Evolutionary conservation across 441 rosid species (phyloP).

Genomic region (Populus hybrid): DNA sequence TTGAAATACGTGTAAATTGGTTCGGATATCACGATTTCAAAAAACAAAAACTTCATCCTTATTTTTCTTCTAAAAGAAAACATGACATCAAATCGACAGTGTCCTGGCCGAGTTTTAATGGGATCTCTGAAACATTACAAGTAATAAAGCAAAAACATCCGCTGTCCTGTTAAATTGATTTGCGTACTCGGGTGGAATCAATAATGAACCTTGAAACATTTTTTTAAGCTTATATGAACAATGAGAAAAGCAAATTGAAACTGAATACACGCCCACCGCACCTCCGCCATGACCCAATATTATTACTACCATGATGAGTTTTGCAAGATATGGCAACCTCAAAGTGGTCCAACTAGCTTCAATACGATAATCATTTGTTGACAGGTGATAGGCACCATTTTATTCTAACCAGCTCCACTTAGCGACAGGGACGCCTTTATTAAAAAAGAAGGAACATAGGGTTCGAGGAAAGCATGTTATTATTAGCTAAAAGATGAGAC

Average conservation of each 20-base stretch:
- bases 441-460: constrained; percentile 10
- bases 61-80: no score
- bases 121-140: no score
- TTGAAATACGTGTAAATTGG: no score
- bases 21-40: no score
- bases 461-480: constrained; percentile 20
- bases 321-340: not conserved
- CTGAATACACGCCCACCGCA: not conserved
- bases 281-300: not conserved
- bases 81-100: no score
- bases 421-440: not conserved
- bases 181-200: not conserved
- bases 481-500: not conserved
- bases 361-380: not conserved
- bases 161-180: no score
- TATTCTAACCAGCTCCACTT: not conserved
- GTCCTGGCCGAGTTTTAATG: no score
- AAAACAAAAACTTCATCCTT: no score
- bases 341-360: not conserved
- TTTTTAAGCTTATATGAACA: not conserved
- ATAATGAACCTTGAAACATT: not conserved
- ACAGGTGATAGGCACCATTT: not conserved
- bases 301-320: not conserved
- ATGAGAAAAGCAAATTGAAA: not conserved
- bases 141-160: no score